These are phyloP conservation scores for Dactylellina drechsleri DNA, from an alignment of 2,329 filamentous ascomycete species.

Conservation along the genomic window DNA sequence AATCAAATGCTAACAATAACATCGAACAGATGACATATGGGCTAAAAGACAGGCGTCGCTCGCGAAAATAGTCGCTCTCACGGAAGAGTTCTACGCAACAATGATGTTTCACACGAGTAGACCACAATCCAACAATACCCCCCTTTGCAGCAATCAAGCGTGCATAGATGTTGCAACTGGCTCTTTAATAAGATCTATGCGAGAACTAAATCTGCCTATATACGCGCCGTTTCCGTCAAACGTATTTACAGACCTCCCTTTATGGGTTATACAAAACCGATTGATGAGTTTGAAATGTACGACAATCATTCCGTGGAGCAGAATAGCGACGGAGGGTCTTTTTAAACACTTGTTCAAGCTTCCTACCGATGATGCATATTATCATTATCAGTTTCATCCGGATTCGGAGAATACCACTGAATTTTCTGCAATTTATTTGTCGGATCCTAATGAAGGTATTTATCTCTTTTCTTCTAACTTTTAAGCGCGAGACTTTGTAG, in stretches of 20 bases:
- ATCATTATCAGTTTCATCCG: slow-evolving; percentile 22
- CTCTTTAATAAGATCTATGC: slow-evolving; percentile 23
- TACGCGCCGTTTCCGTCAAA: slow-evolving; percentile 14
- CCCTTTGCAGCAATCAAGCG: slow-evolving; percentile 12
- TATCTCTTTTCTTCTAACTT: neutral
- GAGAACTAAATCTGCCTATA: slow-evolving; percentile 16
- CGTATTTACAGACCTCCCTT: slow-evolving; percentile 12
- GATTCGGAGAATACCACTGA: slow-evolving; percentile 2
- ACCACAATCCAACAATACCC: neutral
- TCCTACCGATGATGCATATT: slow-evolving; percentile 21
- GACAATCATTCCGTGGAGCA: slow-evolving; percentile 21
- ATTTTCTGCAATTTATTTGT: slow-evolving; percentile 27
- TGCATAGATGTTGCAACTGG: slow-evolving; percentile 17
- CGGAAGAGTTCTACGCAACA: slow-evolving; percentile 14
- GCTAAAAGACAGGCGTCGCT: slow-evolving; percentile 8
- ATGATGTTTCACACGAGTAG: slow-evolving; percentile 10
- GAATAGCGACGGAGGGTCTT: slow-evolving; percentile 18
- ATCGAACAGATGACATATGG: slow-evolving; percentile 19
- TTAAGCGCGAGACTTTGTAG: neutral
- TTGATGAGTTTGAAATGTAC: slow-evolving; percentile 19
- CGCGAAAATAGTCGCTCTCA: slow-evolving; percentile 7
- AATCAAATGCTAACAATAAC: neutral
- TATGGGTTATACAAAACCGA: slow-evolving; percentile 21
- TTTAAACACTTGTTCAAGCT: slow-evolving; percentile 29
- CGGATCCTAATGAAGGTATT: slow-evolving; percentile 21